Evolutionary conservation across 352 stramenopile genomes (phyloP).

Genomic region (Phytophthora nicotianae): DNA sequence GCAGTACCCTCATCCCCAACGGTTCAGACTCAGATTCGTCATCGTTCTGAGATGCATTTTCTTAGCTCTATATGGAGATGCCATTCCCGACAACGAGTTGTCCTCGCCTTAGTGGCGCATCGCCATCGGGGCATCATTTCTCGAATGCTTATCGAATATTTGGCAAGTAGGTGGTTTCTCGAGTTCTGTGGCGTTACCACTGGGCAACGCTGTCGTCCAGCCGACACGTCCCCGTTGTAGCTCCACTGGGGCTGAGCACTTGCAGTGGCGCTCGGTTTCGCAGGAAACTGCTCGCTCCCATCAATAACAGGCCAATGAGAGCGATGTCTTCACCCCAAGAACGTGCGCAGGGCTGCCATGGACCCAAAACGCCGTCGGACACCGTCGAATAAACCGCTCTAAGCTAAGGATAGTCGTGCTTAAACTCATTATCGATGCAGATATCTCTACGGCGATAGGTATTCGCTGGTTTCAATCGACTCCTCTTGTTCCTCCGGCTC

Average conservation of each 20-base stretch:
- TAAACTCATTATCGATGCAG: slow-evolving; percentile 3
- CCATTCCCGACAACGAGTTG: slow-evolving; percentile 3
- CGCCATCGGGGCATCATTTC: slow-evolving; percentile 4
- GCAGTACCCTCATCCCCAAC: slow-evolving; percentile 14
- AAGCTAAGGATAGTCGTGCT: slow-evolving; percentile 3
- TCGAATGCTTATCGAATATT: slow-evolving; percentile 30
- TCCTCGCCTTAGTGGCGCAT: slow-evolving; percentile 10
- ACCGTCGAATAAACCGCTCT: slow-evolving; percentile 4
- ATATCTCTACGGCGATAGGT: slow-evolving; percentile 36
- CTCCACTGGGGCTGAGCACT: slow-evolving; percentile 10
- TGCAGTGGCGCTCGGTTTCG: slow-evolving; percentile 4
- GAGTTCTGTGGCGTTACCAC: slow-evolving; percentile 25
- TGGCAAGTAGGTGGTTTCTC: slow-evolving; percentile 23
- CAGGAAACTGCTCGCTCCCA: slow-evolving; percentile 30
- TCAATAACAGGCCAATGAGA: slow-evolving; percentile 17
- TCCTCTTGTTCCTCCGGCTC: slow-evolving; percentile 59
- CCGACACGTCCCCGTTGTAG: slow-evolving; percentile 24
- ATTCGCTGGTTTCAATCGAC: slow-evolving; percentile 61
- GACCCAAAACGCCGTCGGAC: slow-evolving; percentile 6
- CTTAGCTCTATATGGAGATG: slow-evolving; percentile 15
- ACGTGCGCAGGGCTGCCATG: slow-evolving; percentile 10
- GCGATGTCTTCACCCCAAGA: slow-evolving; percentile 1
- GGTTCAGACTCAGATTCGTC: slow-evolving; percentile 20
- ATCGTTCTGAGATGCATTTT: slow-evolving; percentile 14
- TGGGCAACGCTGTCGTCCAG: slow-evolving; percentile 14